A percentile compares a stretch with the other conserved stretches of the same genome.
These are phyloP conservation scores for Colletotrichum eremochloae DNA, from an alignment of 2,329 filamentous ascomycete species.

Conservation along the genomic window DNA sequence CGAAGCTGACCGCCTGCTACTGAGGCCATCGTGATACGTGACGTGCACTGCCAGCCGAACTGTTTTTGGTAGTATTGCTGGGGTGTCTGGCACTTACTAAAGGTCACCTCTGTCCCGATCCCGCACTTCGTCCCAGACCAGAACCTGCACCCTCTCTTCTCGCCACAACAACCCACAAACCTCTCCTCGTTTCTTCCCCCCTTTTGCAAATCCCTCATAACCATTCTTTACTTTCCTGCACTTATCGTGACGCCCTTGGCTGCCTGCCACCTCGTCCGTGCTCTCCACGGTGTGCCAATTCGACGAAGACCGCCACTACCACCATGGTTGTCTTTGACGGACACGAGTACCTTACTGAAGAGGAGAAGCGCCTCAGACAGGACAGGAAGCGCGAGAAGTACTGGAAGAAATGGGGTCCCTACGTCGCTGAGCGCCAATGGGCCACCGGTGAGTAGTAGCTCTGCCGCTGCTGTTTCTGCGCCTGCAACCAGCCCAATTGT, in stretches of 20 bases:
- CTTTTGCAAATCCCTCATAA: slow-evolving; percentile 28
- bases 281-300: slow-evolving; percentile 10
- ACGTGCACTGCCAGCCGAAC: slow-evolving; percentile 37
- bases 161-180: slow-evolving; percentile 36
- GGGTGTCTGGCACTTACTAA: slow-evolving; percentile 41
- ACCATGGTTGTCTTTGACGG: slow-evolving; percentile 90
- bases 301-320: slow-evolving; percentile 10
- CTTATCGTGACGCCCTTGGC: slow-evolving; percentile 27
- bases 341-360: slow-evolving; percentile 87
- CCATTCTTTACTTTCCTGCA: slow-evolving; percentile 6
- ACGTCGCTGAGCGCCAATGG: slow-evolving; percentile 95
- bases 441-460: slow-evolving; percentile 77
- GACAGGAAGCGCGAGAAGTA: slow-evolving; percentile 88
- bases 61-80: slow-evolving; percentile 34
- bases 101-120: slow-evolving; percentile 31
- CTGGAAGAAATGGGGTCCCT: slow-evolving; percentile 99
- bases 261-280: slow-evolving; percentile 16
- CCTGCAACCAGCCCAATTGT: background rate
- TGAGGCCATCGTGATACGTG: slow-evolving; percentile 41
- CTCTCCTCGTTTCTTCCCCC: slow-evolving; percentile 8
- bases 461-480: slow-evolving; percentile 21
- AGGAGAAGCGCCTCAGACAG: slow-evolving; percentile 90
- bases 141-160: slow-evolving; percentile 23
- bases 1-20: slow-evolving; percentile 25
- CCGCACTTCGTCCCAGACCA: slow-evolving; percentile 22